Percentiles rank a stretch among this genome's conserved stretches.
phyloP scores from a whole-genome alignment of 1,284 basidiomycete genomes.

The Termitomyces sp. region DNA sequence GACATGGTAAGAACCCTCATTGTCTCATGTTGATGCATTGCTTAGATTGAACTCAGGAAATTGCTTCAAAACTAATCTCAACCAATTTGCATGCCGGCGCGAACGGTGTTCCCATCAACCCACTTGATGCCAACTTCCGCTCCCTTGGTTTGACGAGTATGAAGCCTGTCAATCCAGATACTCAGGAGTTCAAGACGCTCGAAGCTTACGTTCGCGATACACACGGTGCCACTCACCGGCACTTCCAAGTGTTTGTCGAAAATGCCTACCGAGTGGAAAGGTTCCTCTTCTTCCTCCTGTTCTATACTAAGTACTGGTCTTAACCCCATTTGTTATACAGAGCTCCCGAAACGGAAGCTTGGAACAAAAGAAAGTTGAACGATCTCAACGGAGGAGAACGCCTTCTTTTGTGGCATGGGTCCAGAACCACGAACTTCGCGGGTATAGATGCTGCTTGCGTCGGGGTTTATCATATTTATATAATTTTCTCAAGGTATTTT shows the following conservation, averaged over 20 bases:
- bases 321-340: slow-evolving; percentile 22
- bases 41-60: slow-evolving; percentile 34
- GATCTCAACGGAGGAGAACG: slow-evolving; percentile 45
- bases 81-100: slow-evolving; percentile 33
- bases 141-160: slow-evolving; percentile 50
- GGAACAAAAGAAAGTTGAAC: slow-evolving; percentile 43
- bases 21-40: background rate
- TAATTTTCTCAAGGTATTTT: slow-evolving; percentile 41
- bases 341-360: slow-evolving; percentile 46
- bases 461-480: background rate
- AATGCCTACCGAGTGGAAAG: slow-evolving; percentile 56
- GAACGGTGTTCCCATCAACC: slow-evolving; percentile 46
- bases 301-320: background rate
- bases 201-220: slow-evolving; percentile 50
- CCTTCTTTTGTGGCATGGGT: slow-evolving; percentile 64
- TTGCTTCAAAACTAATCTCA: slow-evolving; percentile 55
- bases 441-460: slow-evolving; percentile 24
- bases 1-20: slow-evolving; percentile 42
- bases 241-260: slow-evolving; percentile 39
- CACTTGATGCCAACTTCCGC: slow-evolving; percentile 52
- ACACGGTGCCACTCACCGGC: slow-evolving; percentile 48
- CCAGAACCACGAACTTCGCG: slow-evolving; percentile 59
- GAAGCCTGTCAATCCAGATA: slow-evolving; percentile 39
- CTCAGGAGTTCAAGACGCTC: slow-evolving; percentile 46
- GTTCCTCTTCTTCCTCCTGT: slow-evolving; percentile 21